Percentiles rank a stretch among this genome's conserved stretches.
phyloP scores from a whole-genome alignment of 371 early-diverging fungal species.

The Mucor circinelloides region DNA sequence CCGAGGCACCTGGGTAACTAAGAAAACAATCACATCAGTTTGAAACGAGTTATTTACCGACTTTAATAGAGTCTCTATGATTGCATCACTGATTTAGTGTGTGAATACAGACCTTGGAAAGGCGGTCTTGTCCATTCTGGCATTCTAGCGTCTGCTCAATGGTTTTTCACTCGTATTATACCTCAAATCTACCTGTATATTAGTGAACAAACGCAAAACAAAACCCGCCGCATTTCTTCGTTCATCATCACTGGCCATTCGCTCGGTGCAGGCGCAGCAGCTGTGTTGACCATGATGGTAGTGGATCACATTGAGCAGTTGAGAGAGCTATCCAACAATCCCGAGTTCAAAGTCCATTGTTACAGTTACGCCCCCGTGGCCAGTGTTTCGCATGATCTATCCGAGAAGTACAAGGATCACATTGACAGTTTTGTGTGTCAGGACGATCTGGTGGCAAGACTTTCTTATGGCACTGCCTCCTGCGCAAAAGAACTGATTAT shows the following conservation, averaged over 20 bases:
- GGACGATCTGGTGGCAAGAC: constrained; percentile 76
- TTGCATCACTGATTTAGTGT: constrained; percentile 61
- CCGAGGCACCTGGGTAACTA: constrained; percentile 81
- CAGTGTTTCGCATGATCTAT: constrained; percentile 68
- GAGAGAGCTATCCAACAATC: constrained; percentile 47
- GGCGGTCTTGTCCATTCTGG: constrained; percentile 85
- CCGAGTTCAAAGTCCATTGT: constrained; percentile 47
- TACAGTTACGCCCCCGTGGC: constrained; percentile 63
- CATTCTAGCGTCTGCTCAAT: constrained; percentile 78
- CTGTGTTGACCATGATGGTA: constrained; percentile 80
- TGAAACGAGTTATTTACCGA: neutral
- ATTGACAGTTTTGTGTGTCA: constrained; percentile 78
- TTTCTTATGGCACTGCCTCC: constrained; percentile 75
- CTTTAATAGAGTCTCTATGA: constrained; percentile 36
- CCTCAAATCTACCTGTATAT: constrained; percentile 62
- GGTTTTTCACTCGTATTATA: constrained; percentile 74
- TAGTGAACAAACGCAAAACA: constrained; percentile 18
- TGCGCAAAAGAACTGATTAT: constrained; percentile 52
- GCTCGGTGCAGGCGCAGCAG: constrained; percentile 79
- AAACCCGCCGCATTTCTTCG: constrained; percentile 14
- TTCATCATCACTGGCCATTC: constrained; percentile 69
- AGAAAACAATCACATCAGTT: neutral
- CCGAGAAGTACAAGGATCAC: constrained; percentile 63
- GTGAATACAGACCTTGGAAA: constrained; percentile 84
- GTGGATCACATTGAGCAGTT: constrained; percentile 65